Base-by-base conservation (phyloP, 78 protist genomes). In the Neovahlkampfia damariscottae region DNA sequence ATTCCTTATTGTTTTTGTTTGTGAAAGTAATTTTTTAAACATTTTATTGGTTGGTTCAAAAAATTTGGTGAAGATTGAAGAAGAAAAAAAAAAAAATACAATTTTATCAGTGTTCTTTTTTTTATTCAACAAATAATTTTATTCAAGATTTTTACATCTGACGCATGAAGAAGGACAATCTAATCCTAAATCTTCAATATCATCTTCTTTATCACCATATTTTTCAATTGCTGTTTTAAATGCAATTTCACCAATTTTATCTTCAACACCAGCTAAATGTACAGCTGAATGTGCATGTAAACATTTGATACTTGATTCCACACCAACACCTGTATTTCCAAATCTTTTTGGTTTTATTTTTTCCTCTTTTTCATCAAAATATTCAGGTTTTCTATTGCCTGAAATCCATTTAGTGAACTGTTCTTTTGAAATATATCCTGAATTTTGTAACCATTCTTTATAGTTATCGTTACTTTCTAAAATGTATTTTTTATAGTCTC, bases 291-390 rank as follows among this genome's bases (percentile, higher is more conserved):
- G 76, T n/a, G 76, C 76, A 36, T 72, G 76, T 19, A 3, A 7
- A 41, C 76, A 72, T 36, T 72, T 72, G 3, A 72, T 67, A 36
- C 6, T 5, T 5, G 3, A 38, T 41, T 38, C 5, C n/a, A 38
- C 66, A 72, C 76, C 76, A 5, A 72, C 76, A 67, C 66, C 76
- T 3, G 32, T 41, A 36, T 72, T 72, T 5, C 76, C 76, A 5
- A 72, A 72, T 41, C 34, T 72, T 5, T 19, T 3, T 36, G 3
- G 3, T 34, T 36, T 3, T 19, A 72, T 36, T 3, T 72, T n/a
- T 5, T 3, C 3, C 19, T 50, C 62, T 19, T 50, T 19, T 50
- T 50, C 62, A 50, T 50, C 62, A 50, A n/a, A 19, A n/a, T 50
- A 19, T 19, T 50, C 34, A 50, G 62, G 62, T n/a, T n/a, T 50